These are phyloP conservation scores for Stenogyne calaminthoides DNA, from an alignment of 305 asterid species.

Conservation along the genomic window DNA sequence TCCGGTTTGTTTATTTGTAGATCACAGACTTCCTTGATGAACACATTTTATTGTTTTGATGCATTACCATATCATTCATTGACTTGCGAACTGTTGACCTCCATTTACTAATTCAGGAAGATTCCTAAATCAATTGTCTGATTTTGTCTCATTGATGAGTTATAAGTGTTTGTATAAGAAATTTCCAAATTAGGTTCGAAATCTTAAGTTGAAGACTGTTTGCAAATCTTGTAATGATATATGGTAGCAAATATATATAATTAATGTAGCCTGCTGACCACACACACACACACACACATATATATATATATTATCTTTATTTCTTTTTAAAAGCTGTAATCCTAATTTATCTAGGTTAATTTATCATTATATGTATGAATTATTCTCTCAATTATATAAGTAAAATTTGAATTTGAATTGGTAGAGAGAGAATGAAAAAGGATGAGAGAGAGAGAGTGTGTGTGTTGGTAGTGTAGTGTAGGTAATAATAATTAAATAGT, in stretches of 20 bases:
- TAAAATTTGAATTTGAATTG: neutral
- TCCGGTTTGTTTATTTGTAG: conserved; percentile 1
- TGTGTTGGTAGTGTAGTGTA: no score
- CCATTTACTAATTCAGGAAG: conserved; percentile 21
- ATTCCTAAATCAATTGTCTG: neutral
- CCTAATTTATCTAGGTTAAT: no score
- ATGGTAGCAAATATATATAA: neutral
- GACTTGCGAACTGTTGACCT: conserved; percentile 14
- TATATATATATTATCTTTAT: no score
- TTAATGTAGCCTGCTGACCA: no score
- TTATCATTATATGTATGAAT: no score
- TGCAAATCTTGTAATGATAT: neutral
- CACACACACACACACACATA: no score
- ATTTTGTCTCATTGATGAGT: conserved; percentile 8
- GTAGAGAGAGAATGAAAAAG: neutral
- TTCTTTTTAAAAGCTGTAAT: no score
- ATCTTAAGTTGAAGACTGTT: neutral
- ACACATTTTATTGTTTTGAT: conserved; percentile 11
- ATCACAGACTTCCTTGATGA: conserved; percentile 1
- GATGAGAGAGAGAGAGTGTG: no score
- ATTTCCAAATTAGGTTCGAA: neutral
- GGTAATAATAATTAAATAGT: no score
- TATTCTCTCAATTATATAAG: no score
- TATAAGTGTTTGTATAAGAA: neutral
- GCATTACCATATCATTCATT: neutral